These are phyloP conservation scores for Colletotrichum musae DNA, from an alignment of 2,329 filamentous ascomycete species.

Conservation along the genomic window DNA sequence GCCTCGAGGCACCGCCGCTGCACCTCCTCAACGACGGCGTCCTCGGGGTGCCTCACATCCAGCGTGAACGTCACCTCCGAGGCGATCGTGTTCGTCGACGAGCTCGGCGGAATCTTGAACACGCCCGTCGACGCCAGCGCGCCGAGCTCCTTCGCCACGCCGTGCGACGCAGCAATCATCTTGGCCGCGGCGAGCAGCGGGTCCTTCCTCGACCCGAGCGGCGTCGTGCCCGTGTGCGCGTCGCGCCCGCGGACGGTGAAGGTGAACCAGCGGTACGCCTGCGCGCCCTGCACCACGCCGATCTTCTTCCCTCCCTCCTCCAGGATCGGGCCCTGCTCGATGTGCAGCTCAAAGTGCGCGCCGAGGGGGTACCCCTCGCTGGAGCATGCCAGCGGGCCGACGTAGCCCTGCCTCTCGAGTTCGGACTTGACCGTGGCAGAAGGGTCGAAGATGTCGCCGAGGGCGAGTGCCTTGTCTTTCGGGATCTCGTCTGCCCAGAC, in stretches of 20 bases:
- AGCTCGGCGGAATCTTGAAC: constrained; percentile 52
- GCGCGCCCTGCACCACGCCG: constrained; percentile 79
- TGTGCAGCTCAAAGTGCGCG: constrained; percentile 87
- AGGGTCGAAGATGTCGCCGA: constrained; percentile 62
- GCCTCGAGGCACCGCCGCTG: constrained; percentile 44
- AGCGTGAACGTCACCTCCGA: constrained; percentile 42
- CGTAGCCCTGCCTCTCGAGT: constrained; percentile 79
- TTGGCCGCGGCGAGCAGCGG: constrained; percentile 77
- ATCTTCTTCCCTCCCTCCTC: constrained; percentile 75
- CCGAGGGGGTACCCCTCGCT: constrained; percentile 66
- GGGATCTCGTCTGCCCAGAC: constrained; percentile 82
- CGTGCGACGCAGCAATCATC: constrained; percentile 77
- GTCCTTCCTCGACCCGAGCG: constrained; percentile 76
- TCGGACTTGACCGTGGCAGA: constrained; percentile 55
- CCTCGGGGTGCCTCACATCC: constrained; percentile 41
- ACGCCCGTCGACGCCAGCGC: constrained; percentile 81
- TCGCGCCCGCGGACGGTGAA: constrained; percentile 77
- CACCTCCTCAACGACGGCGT: constrained; percentile 40
- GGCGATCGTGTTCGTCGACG: constrained; percentile 42
- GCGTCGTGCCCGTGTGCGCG: constrained; percentile 82
- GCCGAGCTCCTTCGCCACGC: constrained; percentile 70
- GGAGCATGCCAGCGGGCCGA: constrained; percentile 62
- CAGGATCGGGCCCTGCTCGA: constrained; percentile 86
- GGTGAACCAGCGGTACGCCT: constrained; percentile 82
- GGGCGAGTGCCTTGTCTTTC: constrained; percentile 70